A percentile compares a stretch with the other conserved stretches of the same genome.
Evolutionary conservation across 2,329 filamentous ascomycete species (phyloP).

Genomic region (Fusarium floridanum): DNA sequence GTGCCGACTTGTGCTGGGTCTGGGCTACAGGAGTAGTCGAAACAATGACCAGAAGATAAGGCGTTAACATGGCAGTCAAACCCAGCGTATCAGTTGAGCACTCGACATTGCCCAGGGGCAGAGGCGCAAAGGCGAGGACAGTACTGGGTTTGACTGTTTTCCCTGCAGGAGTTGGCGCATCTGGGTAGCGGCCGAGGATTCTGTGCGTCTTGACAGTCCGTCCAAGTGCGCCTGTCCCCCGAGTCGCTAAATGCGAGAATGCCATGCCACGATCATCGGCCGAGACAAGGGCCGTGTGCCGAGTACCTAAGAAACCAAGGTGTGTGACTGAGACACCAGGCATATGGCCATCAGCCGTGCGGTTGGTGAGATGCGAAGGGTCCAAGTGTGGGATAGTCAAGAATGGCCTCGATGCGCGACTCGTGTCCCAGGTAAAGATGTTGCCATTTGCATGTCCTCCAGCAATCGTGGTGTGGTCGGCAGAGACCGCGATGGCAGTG

Average conservation of each 20-base stretch:
- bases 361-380: slow-evolving; percentile 71
- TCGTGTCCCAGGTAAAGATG: slow-evolving; percentile 98
- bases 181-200: slow-evolving; percentile 91
- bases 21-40: slow-evolving; percentile 97
- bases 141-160: slow-evolving; percentile 90
- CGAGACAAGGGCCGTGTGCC: slow-evolving; percentile 94
- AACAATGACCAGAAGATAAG: slow-evolving; percentile 94
- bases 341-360: slow-evolving; percentile 85
- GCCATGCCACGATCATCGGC: slow-evolving; percentile 97
- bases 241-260: slow-evolving; percentile 94
- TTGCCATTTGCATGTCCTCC: slow-evolving; percentile 89
- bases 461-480: slow-evolving; percentile 92
- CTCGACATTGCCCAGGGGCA: slow-evolving; percentile 95
- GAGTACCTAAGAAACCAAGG: slow-evolving; percentile 92
- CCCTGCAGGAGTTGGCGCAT: slow-evolving; percentile 70
- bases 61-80: slow-evolving; percentile 93
- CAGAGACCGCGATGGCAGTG: slow-evolving; percentile 89
- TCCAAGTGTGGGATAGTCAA: slow-evolving; percentile 86
- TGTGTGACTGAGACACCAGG: slow-evolving; percentile 84
- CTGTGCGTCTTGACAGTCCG: slow-evolving; percentile 89
- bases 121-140: slow-evolving; percentile 88
- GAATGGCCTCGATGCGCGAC: slow-evolving; percentile 85
- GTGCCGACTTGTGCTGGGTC: slow-evolving; percentile 92
- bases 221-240: slow-evolving; percentile 88
- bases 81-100: slow-evolving; percentile 89